These are phyloP conservation scores for Fusarium tjaetaba DNA, from an alignment of 2,329 filamentous ascomycete species.

Conservation along the genomic window DNA sequence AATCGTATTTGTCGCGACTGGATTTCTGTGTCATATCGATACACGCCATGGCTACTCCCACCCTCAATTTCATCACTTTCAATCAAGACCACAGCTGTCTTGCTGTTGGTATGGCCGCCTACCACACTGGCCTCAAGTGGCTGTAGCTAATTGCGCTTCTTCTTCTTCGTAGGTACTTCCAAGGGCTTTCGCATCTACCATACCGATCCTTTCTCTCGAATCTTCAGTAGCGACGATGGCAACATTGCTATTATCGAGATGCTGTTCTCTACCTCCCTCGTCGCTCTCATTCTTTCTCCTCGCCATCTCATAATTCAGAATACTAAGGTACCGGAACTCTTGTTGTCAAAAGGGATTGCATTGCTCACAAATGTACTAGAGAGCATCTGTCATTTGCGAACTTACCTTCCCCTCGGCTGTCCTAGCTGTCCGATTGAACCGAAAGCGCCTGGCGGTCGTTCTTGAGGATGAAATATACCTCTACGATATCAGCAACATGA, in stretches of 20 bases:
- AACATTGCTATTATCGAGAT: conserved; percentile 98
- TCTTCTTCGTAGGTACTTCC: conserved; percentile 73
- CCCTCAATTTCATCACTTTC: conserved; percentile 98
- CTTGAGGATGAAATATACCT: conserved; percentile 97
- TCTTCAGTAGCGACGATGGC: conserved; percentile 92
- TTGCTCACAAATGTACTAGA: conserved; percentile 51
- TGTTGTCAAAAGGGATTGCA: not conserved
- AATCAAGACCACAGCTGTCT: conserved; percentile 99
- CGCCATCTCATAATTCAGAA: conserved; percentile 95
- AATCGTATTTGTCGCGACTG: not conserved
- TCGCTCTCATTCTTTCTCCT: conserved; percentile 91
- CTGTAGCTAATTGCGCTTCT: conserved; percentile 12
- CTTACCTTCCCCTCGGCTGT: conserved; percentile 98
- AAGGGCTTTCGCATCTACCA: conserved; percentile 97
- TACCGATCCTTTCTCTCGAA: conserved; percentile 94
- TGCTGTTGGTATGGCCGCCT: conserved; percentile 78
- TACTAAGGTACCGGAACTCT: conserved; percentile 76
- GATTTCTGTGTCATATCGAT: not conserved
- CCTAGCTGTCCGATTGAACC: conserved; percentile 90
- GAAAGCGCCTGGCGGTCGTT: conserved; percentile 92
- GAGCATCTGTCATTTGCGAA: conserved; percentile 90
- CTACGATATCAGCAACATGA: conserved; percentile 99
- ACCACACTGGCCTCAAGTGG: conserved; percentile 2
- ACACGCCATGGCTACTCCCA: conserved; percentile 69
- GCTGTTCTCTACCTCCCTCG: conserved; percentile 97